Percentiles rank a stretch among this genome's conserved stretches.
Evolutionary conservation across 2,329 filamentous ascomycete genomes (phyloP).

Genomic region (Cercospora sp.): DNA sequence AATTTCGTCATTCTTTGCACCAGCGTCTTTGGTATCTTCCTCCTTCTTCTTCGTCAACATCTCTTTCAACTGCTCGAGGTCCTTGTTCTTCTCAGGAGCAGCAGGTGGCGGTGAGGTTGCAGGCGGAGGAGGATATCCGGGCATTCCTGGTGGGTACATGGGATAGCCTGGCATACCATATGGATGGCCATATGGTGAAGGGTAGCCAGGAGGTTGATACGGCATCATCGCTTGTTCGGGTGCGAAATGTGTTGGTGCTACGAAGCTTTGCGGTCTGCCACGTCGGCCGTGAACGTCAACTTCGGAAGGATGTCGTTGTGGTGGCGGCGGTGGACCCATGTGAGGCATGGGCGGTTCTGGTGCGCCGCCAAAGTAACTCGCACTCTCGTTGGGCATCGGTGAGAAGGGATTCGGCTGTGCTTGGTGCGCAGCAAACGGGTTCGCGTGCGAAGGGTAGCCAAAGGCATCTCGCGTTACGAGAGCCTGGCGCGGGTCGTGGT

Average conservation of each 20-base stretch:
- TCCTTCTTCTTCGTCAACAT: constrained; percentile 27
- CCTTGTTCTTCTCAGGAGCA: constrained; percentile 24
- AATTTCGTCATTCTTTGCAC: constrained; percentile 32
- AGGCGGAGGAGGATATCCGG: constrained; percentile 27
- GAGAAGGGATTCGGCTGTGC: constrained; percentile 35
- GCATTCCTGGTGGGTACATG: constrained; percentile 23
- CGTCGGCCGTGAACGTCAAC: constrained; percentile 22
- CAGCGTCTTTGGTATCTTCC: constrained; percentile 23
- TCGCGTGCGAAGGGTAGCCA: constrained; percentile 38
- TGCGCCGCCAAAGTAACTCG: constrained; percentile 42
- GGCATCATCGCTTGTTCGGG: constrained; percentile 33
- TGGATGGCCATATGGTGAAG: constrained; percentile 21
- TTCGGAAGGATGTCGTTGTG: constrained; percentile 30
- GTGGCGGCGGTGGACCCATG: constrained; percentile 27
- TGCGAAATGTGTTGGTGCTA: constrained; percentile 31
- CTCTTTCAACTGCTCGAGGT: constrained; percentile 29
- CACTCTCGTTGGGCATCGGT: constrained; percentile 30
- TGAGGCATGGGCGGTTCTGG: constrained; percentile 17
- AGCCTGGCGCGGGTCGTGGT: constrained; percentile 31
- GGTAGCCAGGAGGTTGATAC: constrained; percentile 27
- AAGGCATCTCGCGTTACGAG: constrained; percentile 41
- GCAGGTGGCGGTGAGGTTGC: constrained; percentile 33
- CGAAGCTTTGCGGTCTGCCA: constrained; percentile 34
- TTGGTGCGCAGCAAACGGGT: constrained; percentile 42
- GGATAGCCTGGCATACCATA: constrained; percentile 27